Percentiles rank a stretch among this genome's conserved stretches.
phyloP scores from a whole-genome alignment of 2,329 filamentous ascomycete species.

The Colletotrichum musicola region DNA sequence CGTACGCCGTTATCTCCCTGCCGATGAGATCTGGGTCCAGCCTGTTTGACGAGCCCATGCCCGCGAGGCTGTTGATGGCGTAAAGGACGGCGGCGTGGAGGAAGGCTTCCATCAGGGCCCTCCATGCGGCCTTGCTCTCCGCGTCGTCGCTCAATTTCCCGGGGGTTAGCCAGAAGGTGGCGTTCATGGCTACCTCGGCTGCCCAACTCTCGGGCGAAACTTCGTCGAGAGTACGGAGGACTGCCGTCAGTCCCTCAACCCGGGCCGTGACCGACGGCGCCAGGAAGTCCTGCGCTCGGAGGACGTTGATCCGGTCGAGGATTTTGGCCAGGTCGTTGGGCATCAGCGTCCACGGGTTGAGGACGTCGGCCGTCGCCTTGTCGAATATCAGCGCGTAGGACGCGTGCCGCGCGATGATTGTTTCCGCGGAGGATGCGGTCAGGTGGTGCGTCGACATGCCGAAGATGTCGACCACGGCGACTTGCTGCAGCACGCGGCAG shows the following conservation, averaged over 20 bases:
- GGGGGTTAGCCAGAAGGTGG: not conserved
- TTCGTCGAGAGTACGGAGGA: not conserved
- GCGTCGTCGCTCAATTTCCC: not conserved
- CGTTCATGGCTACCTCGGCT: not conserved
- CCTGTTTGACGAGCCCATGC: not conserved
- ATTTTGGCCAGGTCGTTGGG: slow-evolving; percentile 1
- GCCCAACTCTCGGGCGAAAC: slow-evolving; percentile 5
- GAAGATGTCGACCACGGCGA: slow-evolving; percentile 7
- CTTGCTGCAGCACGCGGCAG: slow-evolving; percentile 5
- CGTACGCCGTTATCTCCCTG: not conserved
- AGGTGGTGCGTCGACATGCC: slow-evolving; percentile 3
- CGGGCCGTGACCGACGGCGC: not conserved
- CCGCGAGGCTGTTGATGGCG: slow-evolving; percentile 20
- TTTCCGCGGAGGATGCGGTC: not conserved
- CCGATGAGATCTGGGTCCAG: fast-evolving
- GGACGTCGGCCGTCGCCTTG: not conserved
- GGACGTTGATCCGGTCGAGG: slow-evolving; percentile 9
- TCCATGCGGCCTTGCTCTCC: not conserved
- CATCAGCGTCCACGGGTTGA: slow-evolving; percentile 17
- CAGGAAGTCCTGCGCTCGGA: not conserved
- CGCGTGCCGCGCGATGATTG: not conserved
- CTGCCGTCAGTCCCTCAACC: not conserved
- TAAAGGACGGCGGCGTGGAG: not conserved
- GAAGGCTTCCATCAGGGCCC: slow-evolving; percentile 15
- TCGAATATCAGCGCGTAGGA: not conserved